Base-by-base conservation (phyloP, 1,284 basidiomycete genomes). In the Puccinia hordei region DNA sequence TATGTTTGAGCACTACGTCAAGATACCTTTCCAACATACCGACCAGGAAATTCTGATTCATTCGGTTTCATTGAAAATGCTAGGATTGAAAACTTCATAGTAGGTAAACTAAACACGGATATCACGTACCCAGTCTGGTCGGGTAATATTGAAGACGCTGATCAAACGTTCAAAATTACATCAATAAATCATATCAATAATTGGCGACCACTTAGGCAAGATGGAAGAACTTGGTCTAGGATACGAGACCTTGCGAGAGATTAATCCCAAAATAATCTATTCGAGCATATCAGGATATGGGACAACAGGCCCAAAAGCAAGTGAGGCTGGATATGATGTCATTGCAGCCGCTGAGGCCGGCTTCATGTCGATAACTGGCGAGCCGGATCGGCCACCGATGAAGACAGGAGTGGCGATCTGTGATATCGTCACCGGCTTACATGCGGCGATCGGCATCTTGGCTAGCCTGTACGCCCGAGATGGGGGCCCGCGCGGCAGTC, bases 311-410 rank as follows among this genome's bases (percentile, higher is more conserved):
- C 94, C 95, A 5, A 96, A 92, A 84, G 88, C 91, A 63, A 88
- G 90, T 81, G 90, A 91, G 51, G 92, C 94, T 17, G 95, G 80
- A 6, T 96, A 96, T 86, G 94, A 96, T 85, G 94, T 95, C 38
- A 89, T 93, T 46, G 92, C 95, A 57, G 93, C 95, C 85, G 94
- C 91, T 15, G 93, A 96, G 86, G 94, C 94, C 38, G 94, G 94
- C 17, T 86, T 96, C 71, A 95, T 96, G 93, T 93, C 95, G 86
- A 95, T 92, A 84, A 98, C 95, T 12, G 95, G 95, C 66, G 95
- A 98, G 86, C 89, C 91, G 9, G 91, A 93, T 83, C 90, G 94
- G 2, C 89, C 90, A 19, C 95, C 95, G 0, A 92, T 91, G 85
- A 98, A 98, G 82, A 83, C 84, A 33, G 83, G 83, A 6, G 93